These are phyloP conservation scores for Kalmusia sp. DNA, from an alignment of 2,329 filamentous ascomycete genomes.

Conservation along the genomic window DNA sequence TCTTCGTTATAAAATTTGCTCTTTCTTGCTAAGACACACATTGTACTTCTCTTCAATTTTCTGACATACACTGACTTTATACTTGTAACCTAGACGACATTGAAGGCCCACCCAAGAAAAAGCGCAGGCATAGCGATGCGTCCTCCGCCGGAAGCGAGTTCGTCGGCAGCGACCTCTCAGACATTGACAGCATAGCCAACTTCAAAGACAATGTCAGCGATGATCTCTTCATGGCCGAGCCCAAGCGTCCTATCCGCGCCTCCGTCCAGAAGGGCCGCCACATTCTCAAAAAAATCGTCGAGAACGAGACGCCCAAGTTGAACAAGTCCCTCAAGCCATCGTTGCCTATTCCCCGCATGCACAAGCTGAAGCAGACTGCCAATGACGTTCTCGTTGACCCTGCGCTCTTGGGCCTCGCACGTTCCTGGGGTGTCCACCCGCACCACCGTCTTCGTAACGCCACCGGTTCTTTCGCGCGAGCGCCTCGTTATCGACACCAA, in stretches of 20 bases:
- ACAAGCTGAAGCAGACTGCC: neutral
- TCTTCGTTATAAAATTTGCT: too few species aligned
- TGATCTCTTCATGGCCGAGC: neutral
- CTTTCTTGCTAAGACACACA: too few species aligned
- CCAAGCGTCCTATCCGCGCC: neutral
- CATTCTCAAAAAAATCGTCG: neutral
- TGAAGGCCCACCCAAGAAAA: neutral
- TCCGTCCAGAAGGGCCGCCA: neutral
- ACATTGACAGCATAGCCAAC: neutral
- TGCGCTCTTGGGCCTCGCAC: constrained; percentile 14
- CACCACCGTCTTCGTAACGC: constrained; percentile 15
- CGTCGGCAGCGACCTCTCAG: neutral
- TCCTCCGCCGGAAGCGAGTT: constrained; percentile 12
- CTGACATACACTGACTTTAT: too few species aligned
- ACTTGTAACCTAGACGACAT: too few species aligned
- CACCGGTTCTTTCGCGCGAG: constrained; percentile 24
- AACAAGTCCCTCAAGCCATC: neutral
- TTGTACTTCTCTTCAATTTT: too few species aligned
- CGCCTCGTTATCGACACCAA: constrained; percentile 26
- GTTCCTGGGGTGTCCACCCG: constrained; percentile 7
- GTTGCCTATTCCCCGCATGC: neutral
- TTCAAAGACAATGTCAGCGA: neutral
- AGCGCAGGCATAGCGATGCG: constrained; percentile 2
- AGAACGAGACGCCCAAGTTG: neutral
- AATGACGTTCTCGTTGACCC: constrained; percentile 1